These are phyloP conservation scores for Sphaerobolus stellatus DNA, from an alignment of 1,284 basidiomycete species.

Conservation along the genomic window DNA sequence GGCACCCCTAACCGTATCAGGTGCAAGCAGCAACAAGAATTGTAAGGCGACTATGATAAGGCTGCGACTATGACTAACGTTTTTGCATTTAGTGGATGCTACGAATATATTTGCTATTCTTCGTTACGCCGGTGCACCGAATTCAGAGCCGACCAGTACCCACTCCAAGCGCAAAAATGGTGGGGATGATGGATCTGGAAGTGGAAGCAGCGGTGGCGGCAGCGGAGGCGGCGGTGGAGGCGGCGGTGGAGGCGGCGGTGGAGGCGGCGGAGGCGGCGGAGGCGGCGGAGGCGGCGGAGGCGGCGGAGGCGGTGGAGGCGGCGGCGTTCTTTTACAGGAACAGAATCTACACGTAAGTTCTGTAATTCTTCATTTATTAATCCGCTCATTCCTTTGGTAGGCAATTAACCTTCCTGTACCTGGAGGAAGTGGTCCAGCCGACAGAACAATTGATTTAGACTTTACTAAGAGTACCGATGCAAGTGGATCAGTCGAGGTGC, in stretches of 20 bases:
- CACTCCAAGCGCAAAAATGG: constrained; percentile 36
- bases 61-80: too few species aligned
- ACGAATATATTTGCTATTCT: constrained; percentile 21
- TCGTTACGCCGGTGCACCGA: constrained; percentile 5
- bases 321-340: constrained; percentile 8
- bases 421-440: constrained; percentile 5
- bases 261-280: too few species aligned
- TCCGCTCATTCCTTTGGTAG: constrained; percentile 17
- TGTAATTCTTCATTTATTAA: too few species aligned
- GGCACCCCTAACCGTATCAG: constrained; percentile 19
- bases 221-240: too few species aligned
- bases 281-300: too few species aligned
- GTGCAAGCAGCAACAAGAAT: constrained; percentile 9
- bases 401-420: constrained; percentile 13
- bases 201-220: too few species aligned
- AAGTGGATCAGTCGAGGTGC: neutral
- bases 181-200: constrained; percentile 2
- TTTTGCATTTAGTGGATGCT: neutral
- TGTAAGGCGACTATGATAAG: constrained; percentile 1
- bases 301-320: too few species aligned
- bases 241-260: too few species aligned
- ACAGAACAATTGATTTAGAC: constrained; percentile 5
- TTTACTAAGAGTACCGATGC: constrained; percentile 5
- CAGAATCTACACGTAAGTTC: neutral
- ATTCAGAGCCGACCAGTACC: constrained; percentile 14